Evolutionary conservation across 352 stramenopile genomes (phyloP), one percentile per base, ranked within the genome.

Genomic region (Elongisporangium senticosum): DNA sequence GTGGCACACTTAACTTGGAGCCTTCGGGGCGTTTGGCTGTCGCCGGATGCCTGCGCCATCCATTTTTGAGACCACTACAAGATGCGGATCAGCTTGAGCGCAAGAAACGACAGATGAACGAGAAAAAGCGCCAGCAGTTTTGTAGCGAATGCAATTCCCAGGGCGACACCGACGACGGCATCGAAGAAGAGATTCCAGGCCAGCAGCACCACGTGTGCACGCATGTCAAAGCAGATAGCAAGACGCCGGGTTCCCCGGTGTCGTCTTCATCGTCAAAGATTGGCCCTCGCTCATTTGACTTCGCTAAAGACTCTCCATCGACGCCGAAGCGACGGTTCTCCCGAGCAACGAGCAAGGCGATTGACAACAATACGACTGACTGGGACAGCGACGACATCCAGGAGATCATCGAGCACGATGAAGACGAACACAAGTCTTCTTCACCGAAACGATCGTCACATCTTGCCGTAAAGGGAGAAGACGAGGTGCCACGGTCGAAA

Each of bases 331-430:
- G 64, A 2, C 50, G 33, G 0, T 43, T 50, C 8, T 54, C 33
- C 15, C 22, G 51, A 33, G 59, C 24, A 10, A 53, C 52, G 51
- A n/a, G 55, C 33, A 14, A 53, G 13, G 55, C 53, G 6, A 26
- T 50, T 1, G 67, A 65, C 15, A 66, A 77, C 52, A 82, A 83
- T 56, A 83, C 72, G 51, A 71, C 54, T 2, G 75, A 79, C 17
- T 79, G 72, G 43, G 83, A 91, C 53, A 80, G 74, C 43, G 83
- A 90, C 49, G 80, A 90, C 37, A 93, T 90, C 55, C 81, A 91
- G 49, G 83, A 93, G 65, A 86, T 90, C 60, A 89, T 93, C 51
- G 83, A 93, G 65, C 64, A 65, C 19, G 76, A 90, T 28, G 78
- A 82, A 47, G 59, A 49, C 49, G 51, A 58, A 22, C 57, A 57